phyloP scores from a whole-genome alignment of 805 yeast genomes.

The Komagataella ulmi region DNA sequence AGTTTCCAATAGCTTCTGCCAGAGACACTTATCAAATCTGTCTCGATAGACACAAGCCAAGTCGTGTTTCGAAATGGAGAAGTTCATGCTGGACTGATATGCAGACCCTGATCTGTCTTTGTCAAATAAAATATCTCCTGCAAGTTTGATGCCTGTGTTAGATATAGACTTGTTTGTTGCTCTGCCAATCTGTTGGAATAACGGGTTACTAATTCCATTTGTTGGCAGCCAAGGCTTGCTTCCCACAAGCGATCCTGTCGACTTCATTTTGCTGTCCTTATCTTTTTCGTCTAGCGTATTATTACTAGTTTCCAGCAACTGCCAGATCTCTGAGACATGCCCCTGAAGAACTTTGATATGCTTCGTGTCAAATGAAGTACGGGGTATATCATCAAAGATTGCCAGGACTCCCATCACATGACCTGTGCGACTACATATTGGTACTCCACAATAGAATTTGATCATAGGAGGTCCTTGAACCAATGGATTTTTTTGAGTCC shows the following conservation, averaged over 20 bases:
- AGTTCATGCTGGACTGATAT: conserved; percentile 34
- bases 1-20: not conserved
- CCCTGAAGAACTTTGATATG: conserved; percentile 22
- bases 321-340: conserved; percentile 27
- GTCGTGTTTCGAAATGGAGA: conserved; percentile 24
- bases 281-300: not conserved
- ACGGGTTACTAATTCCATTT: not conserved
- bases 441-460: conserved; percentile 54
- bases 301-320: conserved; percentile 22
- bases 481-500: conserved; percentile 47
- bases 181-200: conserved; percentile 34
- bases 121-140: conserved; percentile 25
- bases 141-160: not conserved
- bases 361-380: conserved; percentile 20
- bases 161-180: conserved; percentile 29
- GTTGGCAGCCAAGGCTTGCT: not conserved
- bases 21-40: not conserved
- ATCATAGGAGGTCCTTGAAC: conserved; percentile 49
- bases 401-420: conserved; percentile 44
- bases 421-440: conserved; percentile 27
- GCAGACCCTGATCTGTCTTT: conserved; percentile 54
- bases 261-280: not conserved
- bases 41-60: conserved; percentile 9
- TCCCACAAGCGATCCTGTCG: not conserved
- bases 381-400: conserved; percentile 36